A percentile compares a stretch with the other conserved stretches of the same genome.
Conservation (phyloP, 129 eudicot genomes). For the Dittrichia graveolens region DNA sequence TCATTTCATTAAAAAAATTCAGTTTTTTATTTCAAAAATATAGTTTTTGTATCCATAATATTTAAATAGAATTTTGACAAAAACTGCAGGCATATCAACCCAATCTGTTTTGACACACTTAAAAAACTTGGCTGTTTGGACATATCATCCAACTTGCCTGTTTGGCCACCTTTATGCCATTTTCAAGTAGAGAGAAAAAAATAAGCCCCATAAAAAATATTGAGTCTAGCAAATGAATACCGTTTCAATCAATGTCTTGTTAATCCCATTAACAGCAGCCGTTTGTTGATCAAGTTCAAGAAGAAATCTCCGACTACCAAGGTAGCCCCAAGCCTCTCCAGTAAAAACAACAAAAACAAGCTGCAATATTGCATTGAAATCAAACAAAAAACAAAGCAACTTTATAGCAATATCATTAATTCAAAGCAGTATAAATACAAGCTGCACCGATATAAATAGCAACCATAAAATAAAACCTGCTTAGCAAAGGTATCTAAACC, state of each 20-base stretch:
- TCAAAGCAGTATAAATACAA: no score
- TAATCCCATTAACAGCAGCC: constrained; percentile 66
- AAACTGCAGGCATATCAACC: not conserved
- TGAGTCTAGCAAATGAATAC: constrained; percentile 41
- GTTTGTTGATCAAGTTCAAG: constrained; percentile 84
- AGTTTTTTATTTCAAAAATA: not conserved
- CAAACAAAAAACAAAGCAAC: not conserved
- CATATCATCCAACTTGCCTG: not conserved
- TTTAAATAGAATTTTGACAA: not conserved
- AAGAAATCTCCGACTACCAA: constrained; percentile 93
- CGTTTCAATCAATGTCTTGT: constrained; percentile 64
- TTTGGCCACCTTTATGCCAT: not conserved
- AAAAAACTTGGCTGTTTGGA: no score
- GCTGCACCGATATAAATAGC: no score
- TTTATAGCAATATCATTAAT: no score
- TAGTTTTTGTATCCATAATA: not conserved
- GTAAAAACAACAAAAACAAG: constrained; percentile 82
- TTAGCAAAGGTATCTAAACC: constrained; percentile 61
- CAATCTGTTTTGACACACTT: not conserved
- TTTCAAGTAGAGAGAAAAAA: not conserved
- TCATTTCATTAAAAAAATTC: not conserved
- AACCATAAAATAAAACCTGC: constrained; percentile 54
- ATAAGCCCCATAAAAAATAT: not conserved
- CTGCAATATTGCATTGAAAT: constrained; percentile 39
- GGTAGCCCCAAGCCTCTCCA: constrained; percentile 99